phyloP scores from a whole-genome alignment of 192 early-diverging fungal genomes.

The Podila epigama region DNA sequence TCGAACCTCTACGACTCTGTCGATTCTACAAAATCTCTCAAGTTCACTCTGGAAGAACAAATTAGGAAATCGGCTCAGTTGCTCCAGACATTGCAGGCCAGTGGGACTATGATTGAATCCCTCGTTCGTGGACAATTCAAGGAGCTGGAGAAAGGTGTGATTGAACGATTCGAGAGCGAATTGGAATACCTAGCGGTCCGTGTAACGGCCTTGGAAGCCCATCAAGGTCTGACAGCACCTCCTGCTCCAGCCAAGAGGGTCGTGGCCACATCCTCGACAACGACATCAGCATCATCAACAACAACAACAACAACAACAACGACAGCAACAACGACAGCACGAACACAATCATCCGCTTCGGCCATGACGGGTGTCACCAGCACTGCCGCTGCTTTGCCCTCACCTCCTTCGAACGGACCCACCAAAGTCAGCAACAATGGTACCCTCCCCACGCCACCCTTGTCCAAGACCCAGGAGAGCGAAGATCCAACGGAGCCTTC shows the following conservation, averaged over 20 bases:
- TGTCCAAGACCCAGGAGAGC: conserved; percentile 40
- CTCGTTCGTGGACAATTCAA: conserved; percentile 76
- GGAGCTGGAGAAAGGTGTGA: conserved; percentile 72
- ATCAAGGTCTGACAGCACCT: conserved; percentile 25
- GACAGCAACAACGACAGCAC: conserved; percentile 23
- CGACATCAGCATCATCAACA: too few species aligned
- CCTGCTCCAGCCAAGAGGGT: too few species aligned
- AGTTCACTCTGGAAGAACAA: conserved; percentile 75
- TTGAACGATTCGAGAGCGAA: conserved; percentile 56
- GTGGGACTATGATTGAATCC: conserved; percentile 79
- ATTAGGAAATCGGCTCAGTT: conserved; percentile 74
- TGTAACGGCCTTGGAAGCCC: conserved; percentile 27
- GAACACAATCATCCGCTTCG: background rate
- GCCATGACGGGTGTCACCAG: conserved; percentile 1
- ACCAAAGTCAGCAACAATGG: conserved; percentile 26
- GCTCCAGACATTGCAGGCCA: conserved; percentile 76
- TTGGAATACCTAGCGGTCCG: conserved; percentile 38
- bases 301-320: too few species aligned
- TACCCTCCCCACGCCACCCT: conserved; percentile 37
- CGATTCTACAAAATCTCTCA: conserved; percentile 65
- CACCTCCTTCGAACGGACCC: background rate
- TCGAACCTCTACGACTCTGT: conserved; percentile 60
- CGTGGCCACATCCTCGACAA: too few species aligned
- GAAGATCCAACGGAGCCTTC: background rate
- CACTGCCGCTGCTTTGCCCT: conserved; percentile 16